Evolutionary conservation across 495 filamentous ascomycete genomes (phyloP), one percentile per base, ranked within the genome.

Genomic region (Aspergillus saccharolyticus): DNA sequence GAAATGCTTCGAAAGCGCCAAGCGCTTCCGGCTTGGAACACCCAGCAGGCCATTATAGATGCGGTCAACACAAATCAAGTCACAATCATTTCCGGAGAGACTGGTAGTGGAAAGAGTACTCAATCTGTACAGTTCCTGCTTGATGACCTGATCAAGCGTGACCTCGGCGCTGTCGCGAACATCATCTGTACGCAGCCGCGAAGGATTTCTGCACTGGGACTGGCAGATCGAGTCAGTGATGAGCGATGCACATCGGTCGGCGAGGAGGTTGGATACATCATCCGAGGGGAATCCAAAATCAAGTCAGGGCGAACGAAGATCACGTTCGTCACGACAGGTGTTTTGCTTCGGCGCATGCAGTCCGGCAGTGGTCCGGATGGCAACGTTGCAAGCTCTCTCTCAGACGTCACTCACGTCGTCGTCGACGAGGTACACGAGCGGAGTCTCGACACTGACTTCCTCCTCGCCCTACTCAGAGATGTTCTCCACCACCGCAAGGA

Each of bases 401-500:
- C 89, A 10, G 89, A 96, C 70, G 86, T 97, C 51, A 96, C 89
- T 55, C 95, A 98, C 73, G 85, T 98, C 18, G 88, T 97, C 18
- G 89, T 98, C 8, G 94, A 98, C 65, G 94, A 98, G 71, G 95
- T 98, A 19, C 94, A 98, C 72, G 94, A 98, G 70, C 85, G 94
- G 25, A 95, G 89, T 72, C 76, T 98, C 9, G 94, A 98, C 64
- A 97, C 92, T 0, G 94, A 98, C 67, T 96, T 98, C 67, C 79
- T 98, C 7, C 72, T 98, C 42, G 90, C 91, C 42, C 81, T 98
- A 21, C 74, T 97, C n/a, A 83, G 89, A 55, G 88, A 96, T 65
- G 89, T 97, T 44, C 68, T 97, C 43, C 81, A 79, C 45, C 75
- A 79, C 60, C 82, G 90, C 49, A 85, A 85, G 57, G 91, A 97